These are phyloP conservation scores for Cyclotella sp. DNA, from an alignment of 108 stramenopile species.

Conservation along the genomic window DNA sequence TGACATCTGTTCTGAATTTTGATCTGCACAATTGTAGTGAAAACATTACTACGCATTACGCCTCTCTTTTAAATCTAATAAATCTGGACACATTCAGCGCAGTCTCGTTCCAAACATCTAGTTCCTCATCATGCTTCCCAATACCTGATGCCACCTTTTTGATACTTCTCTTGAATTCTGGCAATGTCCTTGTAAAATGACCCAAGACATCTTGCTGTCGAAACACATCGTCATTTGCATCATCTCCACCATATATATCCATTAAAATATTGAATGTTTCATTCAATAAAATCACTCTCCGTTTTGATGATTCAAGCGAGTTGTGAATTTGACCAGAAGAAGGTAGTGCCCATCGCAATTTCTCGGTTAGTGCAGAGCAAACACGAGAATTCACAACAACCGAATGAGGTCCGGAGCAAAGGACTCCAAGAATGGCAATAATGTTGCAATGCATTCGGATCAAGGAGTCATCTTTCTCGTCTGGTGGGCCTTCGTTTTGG, in stretches of 20 bases:
- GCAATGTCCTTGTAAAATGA: slow-evolving; percentile 48
- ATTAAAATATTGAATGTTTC: slow-evolving; percentile 67
- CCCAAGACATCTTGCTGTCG: slow-evolving; percentile 45
- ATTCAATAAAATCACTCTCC: slow-evolving; percentile 31
- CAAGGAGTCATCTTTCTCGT: slow-evolving; percentile 10
- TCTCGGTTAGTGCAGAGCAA: slow-evolving; percentile 37
- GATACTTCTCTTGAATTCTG: slow-evolving; percentile 46
- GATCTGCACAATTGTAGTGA: too few species aligned
- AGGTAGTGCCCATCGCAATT: slow-evolving; percentile 15
- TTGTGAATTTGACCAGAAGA: slow-evolving; percentile 10
- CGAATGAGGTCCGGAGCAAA: slow-evolving; percentile 51
- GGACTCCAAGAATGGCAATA: slow-evolving; percentile 50
- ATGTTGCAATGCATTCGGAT: slow-evolving; percentile 39
- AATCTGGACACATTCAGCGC: slow-evolving; percentile 68
- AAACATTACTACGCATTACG: too few species aligned
- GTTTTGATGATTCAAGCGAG: background rate
- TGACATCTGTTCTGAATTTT: too few species aligned
- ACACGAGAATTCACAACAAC: slow-evolving; percentile 40
- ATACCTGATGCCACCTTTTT: slow-evolving; percentile 13
- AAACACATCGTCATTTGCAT: slow-evolving; percentile 63
- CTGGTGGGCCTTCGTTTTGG: slow-evolving; percentile 8
- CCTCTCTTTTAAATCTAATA: slow-evolving; percentile 57
- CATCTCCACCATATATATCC: slow-evolving; percentile 75
- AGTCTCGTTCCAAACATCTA: slow-evolving; percentile 57
- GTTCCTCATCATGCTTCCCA: slow-evolving; percentile 37